Evolutionary conservation across 2,329 filamentous ascomycete species (phyloP).

Genomic region (Aureobasidium lini): DNA sequence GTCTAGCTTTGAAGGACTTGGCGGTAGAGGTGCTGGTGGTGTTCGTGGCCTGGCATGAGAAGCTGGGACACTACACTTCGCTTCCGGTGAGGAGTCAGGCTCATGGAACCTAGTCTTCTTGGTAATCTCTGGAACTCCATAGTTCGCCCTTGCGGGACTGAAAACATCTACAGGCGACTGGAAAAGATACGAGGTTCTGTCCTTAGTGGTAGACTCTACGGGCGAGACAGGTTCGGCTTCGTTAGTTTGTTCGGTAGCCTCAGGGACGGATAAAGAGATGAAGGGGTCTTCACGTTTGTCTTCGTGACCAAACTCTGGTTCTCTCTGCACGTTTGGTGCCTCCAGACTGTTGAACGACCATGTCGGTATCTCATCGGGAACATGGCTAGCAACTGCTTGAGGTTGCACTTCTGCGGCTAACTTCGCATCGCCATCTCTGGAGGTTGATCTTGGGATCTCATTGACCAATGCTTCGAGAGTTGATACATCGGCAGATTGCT

Average conservation of each 20-base stretch:
- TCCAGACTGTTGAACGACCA: conserved; percentile 7
- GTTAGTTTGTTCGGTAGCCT: background rate
- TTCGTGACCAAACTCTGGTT: background rate
- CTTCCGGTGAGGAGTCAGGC: background rate
- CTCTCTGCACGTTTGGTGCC: background rate
- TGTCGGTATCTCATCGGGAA: background rate
- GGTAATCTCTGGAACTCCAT: no score
- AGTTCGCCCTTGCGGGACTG: background rate
- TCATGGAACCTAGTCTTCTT: background rate
- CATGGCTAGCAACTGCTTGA: no score
- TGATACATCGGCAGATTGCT: background rate
- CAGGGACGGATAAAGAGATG: background rate
- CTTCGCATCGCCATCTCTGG: background rate
- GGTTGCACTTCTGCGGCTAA: background rate
- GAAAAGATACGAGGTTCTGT: conserved; percentile 41
- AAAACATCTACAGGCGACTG: conserved; percentile 31
- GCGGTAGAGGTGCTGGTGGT: background rate
- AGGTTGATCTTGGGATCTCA: background rate
- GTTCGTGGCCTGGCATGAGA: background rate
- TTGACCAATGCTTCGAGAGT: background rate
- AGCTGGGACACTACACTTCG: background rate
- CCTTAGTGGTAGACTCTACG: conserved; percentile 37
- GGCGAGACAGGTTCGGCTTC: conserved; percentile 25
- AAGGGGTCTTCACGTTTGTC: background rate
- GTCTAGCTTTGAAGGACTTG: background rate